Evolutionary conservation across 306 rosid genomes (phyloP).

Genomic region (Prunus persica): DNA sequence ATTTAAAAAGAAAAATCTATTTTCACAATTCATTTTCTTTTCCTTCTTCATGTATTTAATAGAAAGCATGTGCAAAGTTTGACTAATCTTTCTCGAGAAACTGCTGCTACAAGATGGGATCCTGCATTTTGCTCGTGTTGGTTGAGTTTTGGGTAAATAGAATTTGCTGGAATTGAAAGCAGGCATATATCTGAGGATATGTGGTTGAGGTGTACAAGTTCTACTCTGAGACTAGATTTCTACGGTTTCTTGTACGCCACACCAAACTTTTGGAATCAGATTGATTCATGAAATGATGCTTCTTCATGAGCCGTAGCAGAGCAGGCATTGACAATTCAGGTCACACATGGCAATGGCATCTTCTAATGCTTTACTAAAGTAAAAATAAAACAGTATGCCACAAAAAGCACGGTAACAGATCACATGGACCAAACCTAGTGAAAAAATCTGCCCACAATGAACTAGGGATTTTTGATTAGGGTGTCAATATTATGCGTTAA

Average conservation of each 20-base stretch:
- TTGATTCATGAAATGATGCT: not conserved
- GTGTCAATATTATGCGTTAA: no score
- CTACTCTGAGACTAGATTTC: not conserved
- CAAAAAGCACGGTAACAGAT: not conserved
- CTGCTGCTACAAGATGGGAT: slow-evolving; percentile 6
- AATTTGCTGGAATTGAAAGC: not conserved
- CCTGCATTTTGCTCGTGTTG: slow-evolving; percentile 1
- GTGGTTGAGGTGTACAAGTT: slow-evolving; percentile 3
- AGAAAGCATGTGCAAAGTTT: no score
- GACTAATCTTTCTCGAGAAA: no score
- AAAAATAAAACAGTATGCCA: not conserved
- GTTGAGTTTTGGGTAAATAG: not conserved
- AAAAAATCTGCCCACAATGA: no score
- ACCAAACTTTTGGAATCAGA: not conserved
- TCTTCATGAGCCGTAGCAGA: not conserved
- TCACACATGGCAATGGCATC: not conserved
- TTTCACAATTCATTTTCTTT: not conserved
- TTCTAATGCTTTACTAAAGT: not conserved
- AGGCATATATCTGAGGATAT: not conserved
- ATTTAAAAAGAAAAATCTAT: no score
- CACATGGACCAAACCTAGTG: not conserved
- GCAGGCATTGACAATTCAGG: not conserved
- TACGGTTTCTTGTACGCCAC: not conserved
- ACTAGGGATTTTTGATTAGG: no score
- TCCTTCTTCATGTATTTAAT: not conserved